phyloP scores from a whole-genome alignment of 768 basidiomycete species.

The Suillus hirtellus region DNA sequence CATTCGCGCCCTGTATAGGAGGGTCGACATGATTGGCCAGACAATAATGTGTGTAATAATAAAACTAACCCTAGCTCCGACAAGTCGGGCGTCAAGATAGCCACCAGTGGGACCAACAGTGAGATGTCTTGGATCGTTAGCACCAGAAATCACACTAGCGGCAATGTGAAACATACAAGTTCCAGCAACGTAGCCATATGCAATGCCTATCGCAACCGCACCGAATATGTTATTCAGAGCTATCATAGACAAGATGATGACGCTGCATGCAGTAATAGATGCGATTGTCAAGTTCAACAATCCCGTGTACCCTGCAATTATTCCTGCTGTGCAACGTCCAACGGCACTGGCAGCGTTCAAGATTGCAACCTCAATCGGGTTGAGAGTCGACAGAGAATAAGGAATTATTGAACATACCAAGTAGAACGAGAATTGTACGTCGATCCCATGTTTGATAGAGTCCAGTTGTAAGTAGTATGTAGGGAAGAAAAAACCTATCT shows the following conservation, averaged over 20 bases:
- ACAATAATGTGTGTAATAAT: not conserved
- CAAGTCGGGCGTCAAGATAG: constrained; percentile 43
- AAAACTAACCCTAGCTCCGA: constrained; percentile 50
- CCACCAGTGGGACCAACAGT: constrained; percentile 45
- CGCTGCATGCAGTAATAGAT: constrained; percentile 31
- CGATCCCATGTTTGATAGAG: constrained; percentile 49
- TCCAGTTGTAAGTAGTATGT: constrained; percentile 62
- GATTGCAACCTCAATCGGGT: constrained; percentile 44
- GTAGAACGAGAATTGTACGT: constrained; percentile 52
- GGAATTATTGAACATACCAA: constrained; percentile 34
- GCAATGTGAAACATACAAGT: constrained; percentile 32
- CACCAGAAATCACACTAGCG: not conserved
- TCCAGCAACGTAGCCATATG: constrained; percentile 53
- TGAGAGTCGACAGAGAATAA: not conserved
- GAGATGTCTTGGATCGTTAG: constrained; percentile 32
- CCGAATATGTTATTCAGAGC: constrained; percentile 39
- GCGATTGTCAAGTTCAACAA: constrained; percentile 44
- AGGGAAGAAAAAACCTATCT: constrained; percentile 47
- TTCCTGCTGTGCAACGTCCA: constrained; percentile 46
- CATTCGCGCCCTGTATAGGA: constrained; percentile 33
- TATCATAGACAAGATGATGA: constrained; percentile 47
- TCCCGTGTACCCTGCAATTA: constrained; percentile 41
- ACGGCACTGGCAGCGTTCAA: constrained; percentile 50
- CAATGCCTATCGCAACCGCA: constrained; percentile 41
- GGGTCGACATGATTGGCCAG: not conserved